These are phyloP conservation scores for Balakata baccata DNA, from an alignment of 345 rosid species.

Conservation along the genomic window DNA sequence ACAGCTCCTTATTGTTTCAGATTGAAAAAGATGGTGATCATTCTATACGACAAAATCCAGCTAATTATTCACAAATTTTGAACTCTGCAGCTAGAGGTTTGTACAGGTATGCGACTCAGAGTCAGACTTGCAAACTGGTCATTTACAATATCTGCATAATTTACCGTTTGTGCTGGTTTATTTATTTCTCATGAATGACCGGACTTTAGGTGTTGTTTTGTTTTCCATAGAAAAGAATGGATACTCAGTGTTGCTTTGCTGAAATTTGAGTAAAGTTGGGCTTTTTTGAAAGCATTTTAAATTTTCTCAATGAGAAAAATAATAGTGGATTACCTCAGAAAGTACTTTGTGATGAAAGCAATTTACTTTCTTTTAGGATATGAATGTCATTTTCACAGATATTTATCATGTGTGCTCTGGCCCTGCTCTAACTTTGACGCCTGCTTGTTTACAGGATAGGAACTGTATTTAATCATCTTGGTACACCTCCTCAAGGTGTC, in stretches of 20 bases:
- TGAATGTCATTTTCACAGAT: neutral
- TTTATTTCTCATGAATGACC: neutral
- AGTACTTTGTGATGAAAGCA: constrained; percentile 1
- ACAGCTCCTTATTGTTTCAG: constrained; percentile 41
- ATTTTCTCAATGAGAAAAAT: neutral
- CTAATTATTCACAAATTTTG: constrained; percentile 57
- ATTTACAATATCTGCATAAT: constrained; percentile 1
- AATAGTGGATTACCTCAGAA: neutral
- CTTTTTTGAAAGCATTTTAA: neutral
- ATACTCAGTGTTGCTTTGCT: neutral
- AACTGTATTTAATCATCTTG: constrained; percentile 76
- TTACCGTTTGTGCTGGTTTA: constrained; percentile 2
- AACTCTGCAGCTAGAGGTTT: constrained; percentile 76
- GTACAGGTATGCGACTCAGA: constrained; percentile 52
- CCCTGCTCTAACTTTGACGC: constrained; percentile 6
- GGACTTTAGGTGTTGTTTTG: neutral
- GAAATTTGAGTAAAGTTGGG: neutral
- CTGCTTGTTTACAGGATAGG: constrained; percentile 58
- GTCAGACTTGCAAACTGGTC: constrained; percentile 16
- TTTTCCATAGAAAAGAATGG: neutral
- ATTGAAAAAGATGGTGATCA: constrained; percentile 52
- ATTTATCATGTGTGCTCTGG: neutral
- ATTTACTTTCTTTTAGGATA: neutral
- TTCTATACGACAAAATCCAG: constrained; percentile 65
- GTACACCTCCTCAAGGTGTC: constrained; percentile 43